A percentile compares a stretch with the other conserved stretches of the same genome.
Evolutionary conservation across 768 basidiomycete genomes (phyloP).

Genomic region (Termitomyces sp.): DNA sequence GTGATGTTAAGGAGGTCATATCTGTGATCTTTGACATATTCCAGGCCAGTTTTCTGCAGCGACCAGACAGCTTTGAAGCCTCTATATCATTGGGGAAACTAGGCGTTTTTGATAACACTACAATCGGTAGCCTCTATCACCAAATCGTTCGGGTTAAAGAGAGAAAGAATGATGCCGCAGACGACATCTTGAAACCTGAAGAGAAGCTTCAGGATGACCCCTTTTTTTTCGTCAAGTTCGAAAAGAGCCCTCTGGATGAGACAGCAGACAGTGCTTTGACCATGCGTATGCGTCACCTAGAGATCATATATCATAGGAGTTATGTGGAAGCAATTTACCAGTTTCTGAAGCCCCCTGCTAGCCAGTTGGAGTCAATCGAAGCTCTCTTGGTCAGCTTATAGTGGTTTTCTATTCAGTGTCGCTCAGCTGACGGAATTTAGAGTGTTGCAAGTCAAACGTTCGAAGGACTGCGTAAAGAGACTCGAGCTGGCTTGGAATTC

Average conservation of each 20-base stretch:
- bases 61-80: constrained; percentile 82
- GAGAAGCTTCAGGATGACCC: constrained; percentile 32
- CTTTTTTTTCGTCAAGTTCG: constrained; percentile 90
- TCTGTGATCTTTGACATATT: constrained; percentile 86
- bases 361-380: constrained; percentile 92
- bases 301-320: constrained; percentile 92
- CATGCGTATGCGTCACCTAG: constrained; percentile 89
- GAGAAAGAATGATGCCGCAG: constrained; percentile 2
- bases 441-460: constrained; percentile 89
- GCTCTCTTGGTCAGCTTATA: constrained; percentile 67
- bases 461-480: constrained; percentile 90
- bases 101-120: constrained; percentile 89
- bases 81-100: constrained; percentile 82
- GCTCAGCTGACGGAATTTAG: constrained; percentile 29
- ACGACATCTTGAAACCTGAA: constrained; percentile 6
- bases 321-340: constrained; percentile 88
- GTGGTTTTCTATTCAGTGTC: background rate
- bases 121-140: constrained; percentile 68
- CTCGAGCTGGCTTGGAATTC: constrained; percentile 88
- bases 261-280: constrained; percentile 89
- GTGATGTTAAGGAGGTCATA: constrained; percentile 60
- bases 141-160: constrained; percentile 80
- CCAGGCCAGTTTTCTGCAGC: constrained; percentile 75
- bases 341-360: constrained; percentile 92
- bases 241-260: constrained; percentile 86